Base-by-base conservation (phyloP, 139 green algal species). In the Limnomonas spitsbergensis region DNA sequence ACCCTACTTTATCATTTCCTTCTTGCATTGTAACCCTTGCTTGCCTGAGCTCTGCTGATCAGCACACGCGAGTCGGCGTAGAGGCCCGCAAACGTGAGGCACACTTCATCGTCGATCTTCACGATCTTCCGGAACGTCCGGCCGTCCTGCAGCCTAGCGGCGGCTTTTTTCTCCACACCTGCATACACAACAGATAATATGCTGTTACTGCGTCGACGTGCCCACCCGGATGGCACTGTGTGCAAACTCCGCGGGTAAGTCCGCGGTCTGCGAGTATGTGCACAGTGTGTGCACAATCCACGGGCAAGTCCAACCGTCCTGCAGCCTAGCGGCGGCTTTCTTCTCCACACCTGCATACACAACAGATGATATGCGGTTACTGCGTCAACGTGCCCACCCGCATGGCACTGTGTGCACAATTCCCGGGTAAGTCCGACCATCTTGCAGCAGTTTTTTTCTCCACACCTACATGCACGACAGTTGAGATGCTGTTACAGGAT, bases 371-470 rank as follows among this genome's bases (percentile, higher is more conserved):
- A n/a, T n/a, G n/a, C n/a, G n/a, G n/a, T n/a, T n/a, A n/a, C n/a
- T n/a, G n/a, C n/a, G n/a, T n/a, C n/a, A n/a, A n/a, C n/a, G n/a
- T n/a, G n/a, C n/a, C n/a, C n/a, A n/a, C n/a, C n/a, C n/a, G n/a
- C n/a, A n/a, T n/a, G n/a, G n/a, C n/a, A n/a, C n/a, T n/a, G n/a
- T 79, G 67, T 92, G 90, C 1, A 97, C 91, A 38, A 99, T 98
- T 86, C 99, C 99, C 34, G 93, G 90, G 53, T 98, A 92, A 6
- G 95, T 98, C 52, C 95, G 85, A 1, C 89, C 84, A 69, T 98
- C 95, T 76, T 98, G 94, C 75, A 99, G 90, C 90, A 4, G 92
- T 88, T 84, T 98, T 99, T 77, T 95, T 96, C 86, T 99, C 96
- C 36, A 98, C 94, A 4, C 88, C 93, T 94, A 81, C 32, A 54